A percentile compares a stretch with the other conserved stretches of the same genome.
phyloP scores from a whole-genome alignment of 2,329 filamentous ascomycete genomes.

The Metarhizium rileyi region DNA sequence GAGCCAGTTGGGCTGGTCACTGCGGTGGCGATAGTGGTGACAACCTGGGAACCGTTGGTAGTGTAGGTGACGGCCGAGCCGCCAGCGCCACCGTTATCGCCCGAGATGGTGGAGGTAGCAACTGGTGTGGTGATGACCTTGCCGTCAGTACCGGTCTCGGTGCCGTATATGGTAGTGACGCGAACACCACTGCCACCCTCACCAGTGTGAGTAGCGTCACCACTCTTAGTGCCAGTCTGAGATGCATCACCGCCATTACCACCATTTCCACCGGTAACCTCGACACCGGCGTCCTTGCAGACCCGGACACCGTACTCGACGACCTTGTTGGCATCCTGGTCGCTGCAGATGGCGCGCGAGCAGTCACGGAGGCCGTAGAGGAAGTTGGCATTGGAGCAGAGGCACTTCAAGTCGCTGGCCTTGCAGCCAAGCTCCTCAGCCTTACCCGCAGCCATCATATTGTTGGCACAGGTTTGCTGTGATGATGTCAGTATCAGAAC shows the following conservation, averaged over 20 bases:
- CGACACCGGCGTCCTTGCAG: constrained; percentile 28
- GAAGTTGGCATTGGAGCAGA: constrained; percentile 38
- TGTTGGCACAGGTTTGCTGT: constrained; percentile 39
- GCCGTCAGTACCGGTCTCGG: constrained; percentile 22
- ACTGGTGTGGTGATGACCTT: constrained; percentile 25
- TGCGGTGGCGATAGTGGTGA: constrained; percentile 19
- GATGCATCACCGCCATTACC: neutral
- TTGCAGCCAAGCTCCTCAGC: constrained; percentile 36
- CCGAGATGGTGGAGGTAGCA: constrained; percentile 24
- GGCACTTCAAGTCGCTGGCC: constrained; percentile 30
- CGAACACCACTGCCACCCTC: neutral
- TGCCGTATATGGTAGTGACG: constrained; percentile 28
- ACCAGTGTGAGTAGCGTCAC: neutral
- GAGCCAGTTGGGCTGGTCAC: constrained; percentile 11
- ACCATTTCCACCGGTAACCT: constrained; percentile 16
- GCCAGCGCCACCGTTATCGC: constrained; percentile 7
- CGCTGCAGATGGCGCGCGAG: constrained; percentile 32
- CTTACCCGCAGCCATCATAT: constrained; percentile 37
- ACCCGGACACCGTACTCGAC: constrained; percentile 29
- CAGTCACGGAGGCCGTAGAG: constrained; percentile 42
- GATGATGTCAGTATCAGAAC: neutral
- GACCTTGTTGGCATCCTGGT: constrained; percentile 24
- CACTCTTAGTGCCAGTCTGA: constrained; percentile 12
- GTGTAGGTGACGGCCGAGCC: constrained; percentile 14
- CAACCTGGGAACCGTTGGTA: constrained; percentile 12